phyloP scores from a whole-genome alignment of 2,329 filamentous ascomycete genomes.

The Coniochaeta sp. region DNA sequence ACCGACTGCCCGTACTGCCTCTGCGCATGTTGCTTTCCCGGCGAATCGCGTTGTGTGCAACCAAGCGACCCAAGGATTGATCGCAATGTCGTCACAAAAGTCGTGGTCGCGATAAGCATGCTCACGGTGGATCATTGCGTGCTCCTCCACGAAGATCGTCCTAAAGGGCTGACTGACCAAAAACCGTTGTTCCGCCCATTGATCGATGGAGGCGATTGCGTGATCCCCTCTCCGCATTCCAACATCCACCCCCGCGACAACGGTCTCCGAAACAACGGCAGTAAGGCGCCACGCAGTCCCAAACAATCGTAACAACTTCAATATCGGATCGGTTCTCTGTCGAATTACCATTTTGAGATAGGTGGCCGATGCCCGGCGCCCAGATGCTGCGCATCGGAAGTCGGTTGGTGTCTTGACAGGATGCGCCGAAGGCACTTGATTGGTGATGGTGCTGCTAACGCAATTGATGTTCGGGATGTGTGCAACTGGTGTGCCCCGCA shows the following conservation, averaged over 20 bases:
- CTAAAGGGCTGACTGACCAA: neutral
- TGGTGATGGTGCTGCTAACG: slow-evolving; percentile 9
- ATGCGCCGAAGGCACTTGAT: slow-evolving; percentile 5
- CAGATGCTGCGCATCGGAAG: neutral
- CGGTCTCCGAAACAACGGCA: neutral
- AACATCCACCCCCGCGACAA: slow-evolving; percentile 11
- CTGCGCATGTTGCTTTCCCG: too few relatives aligned
- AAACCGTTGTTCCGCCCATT: neutral
- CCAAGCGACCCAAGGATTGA: too few relatives aligned
- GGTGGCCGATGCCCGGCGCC: neutral
- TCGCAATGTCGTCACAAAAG: too few relatives aligned
- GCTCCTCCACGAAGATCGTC: neutral
- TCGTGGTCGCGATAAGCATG: neutral
- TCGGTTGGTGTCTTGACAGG: slow-evolving; percentile 3
- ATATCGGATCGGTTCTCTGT: neutral
- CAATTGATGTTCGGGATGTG: slow-evolving; percentile 15
- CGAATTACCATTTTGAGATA: neutral
- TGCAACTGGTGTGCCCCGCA: slow-evolving; percentile 14
- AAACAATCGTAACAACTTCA: neutral
- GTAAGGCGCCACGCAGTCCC: neutral
- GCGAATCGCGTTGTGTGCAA: too few relatives aligned
- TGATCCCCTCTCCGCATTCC: slow-evolving; percentile 18
- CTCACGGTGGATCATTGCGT: neutral
- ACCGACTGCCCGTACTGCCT: too few relatives aligned
- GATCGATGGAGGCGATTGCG: slow-evolving; percentile 13